Base-by-base conservation (phyloP, 805 yeast species). In the Candida gorgasii region DNA sequence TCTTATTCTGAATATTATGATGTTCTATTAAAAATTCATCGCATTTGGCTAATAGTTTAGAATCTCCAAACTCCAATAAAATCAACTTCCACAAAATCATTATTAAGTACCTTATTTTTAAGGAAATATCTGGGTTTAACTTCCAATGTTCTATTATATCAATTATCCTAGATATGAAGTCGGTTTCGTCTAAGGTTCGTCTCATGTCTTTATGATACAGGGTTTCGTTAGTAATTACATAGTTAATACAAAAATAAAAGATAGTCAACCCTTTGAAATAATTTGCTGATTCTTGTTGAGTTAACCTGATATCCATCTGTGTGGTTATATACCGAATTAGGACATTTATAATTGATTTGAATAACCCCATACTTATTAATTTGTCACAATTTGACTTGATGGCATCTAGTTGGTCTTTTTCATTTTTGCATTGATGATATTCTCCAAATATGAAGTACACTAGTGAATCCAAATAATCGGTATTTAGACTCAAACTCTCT, bases 131-230 rank as follows among this genome's bases (percentile, higher is more conserved):
- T 9, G 67, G 65, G 40, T 61, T 48, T 83, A 86, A 80, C 50
- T 86, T 75, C 87, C 92, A 84, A 33, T 73, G 65, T 47, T 84
- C 90, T 7, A 86, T 69, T 37, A 76, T 72, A 29, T 65, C 59
- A 1, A 79, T 62, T 5, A 86, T 47, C 12, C 58, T 58, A 1
- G 67, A 46, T 28, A 86, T 48, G 1, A 86, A 13, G 20, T 75
- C 67, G 0, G 61, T 39, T 2, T 67, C 52, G 3, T 48, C 50
- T 5, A 75, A 50, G n/a, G 37, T 42, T 0, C 41, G 42, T 15
- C 49, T 42, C 23, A 67, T 52, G 18, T 13, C 12, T 2, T 40
- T 8, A 19, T 24, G 37, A 30, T 29, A 14, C 13, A 24, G 26
- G 11, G 18, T 15, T 26, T 41, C 40, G 13, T 29, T 18, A 2